Evolutionary conservation across 306 rosid genomes (phyloP), one percentile per base, ranked within the genome.

Genomic region (Prunus dulcis): DNA sequence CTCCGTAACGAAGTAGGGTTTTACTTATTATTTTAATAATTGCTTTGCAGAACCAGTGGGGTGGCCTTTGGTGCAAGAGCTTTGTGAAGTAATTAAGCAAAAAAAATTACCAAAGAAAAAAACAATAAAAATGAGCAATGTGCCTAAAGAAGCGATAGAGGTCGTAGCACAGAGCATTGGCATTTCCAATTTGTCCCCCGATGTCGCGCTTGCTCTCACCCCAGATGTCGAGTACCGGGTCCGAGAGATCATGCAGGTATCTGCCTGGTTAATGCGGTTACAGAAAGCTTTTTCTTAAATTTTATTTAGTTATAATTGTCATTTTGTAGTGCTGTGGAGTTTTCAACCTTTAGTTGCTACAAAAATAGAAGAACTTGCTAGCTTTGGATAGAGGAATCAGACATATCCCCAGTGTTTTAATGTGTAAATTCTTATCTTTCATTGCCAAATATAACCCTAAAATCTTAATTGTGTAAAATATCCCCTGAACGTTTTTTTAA

Each of bases 241-340:
- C 70, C 96, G 93, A 1, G 98, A 92, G 89, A 88, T 94, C 80
- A 90, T 94, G 97, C 97, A 92, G 97, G 98, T 93, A 67, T 64
- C 66, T 8, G n/a, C 38, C 6, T 18, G n/a, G 38, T 45, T 53
- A 15, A 14, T 60, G 12, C 60, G 4, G 43, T 70, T 71, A 2
- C 17, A 3, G 7, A 12, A 5, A 6, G 30, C 55, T 20, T 71
- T 19, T 62, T 17, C 72, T 63, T 13, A 27, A 62, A 46, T 12
- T 52, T 50, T 78, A 3, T 9, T 55, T 22, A 1, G 12, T 43
- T 14, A 30, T 76, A 13, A 2, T 55, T 66, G 65, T 14, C 13
- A 38, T 3, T 64, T 9, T 64, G 1, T 17, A 10, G n/a, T 10
- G 15, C 17, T 41, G 27, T 41, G 15, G 70, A 66, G 25, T 66